Evolutionary conservation across 148 eudicot genomes (phyloP), one percentile per base, ranked within the genome.

Genomic region (Rheum nobile): DNA sequence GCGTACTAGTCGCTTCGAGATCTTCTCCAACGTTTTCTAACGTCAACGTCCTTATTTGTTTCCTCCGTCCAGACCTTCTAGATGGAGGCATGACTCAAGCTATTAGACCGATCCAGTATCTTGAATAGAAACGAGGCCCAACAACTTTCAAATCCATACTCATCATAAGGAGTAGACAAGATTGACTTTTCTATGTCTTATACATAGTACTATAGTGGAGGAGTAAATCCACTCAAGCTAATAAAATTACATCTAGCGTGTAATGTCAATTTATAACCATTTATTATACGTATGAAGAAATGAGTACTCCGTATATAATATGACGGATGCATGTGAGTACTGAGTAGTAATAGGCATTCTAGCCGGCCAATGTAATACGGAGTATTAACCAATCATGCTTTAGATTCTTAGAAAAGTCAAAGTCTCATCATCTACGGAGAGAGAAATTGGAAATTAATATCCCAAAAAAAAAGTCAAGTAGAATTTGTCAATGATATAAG

Each of bases 101-200:
- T n/a, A n/a, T n/a, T n/a, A n/a, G n/a, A n/a, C n/a, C n/a, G n/a
- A n/a, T n/a, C n/a, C n/a, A n/a, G n/a, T n/a, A n/a, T n/a, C n/a
- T n/a, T n/a, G n/a, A n/a, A n/a, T n/a, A n/a, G n/a, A n/a, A n/a
- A n/a, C n/a, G n/a, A n/a, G n/a, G n/a, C n/a, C n/a, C n/a, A n/a
- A n/a, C n/a, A n/a, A n/a, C 70, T 65, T 65, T 65, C 41, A 65
- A 32, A 65, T 32, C 32, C 70, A 65, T 65, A 65, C 70, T 65
- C 70, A 16, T 31, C 41, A 19, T 61, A 61, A 26, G 26, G 65
- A 57, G 16, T 10, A 32, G 65, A 67, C 46, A 42, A 32, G 28
- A 67, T 38, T 44, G 41, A 19, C 44, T 10, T 59, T 29, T 29
- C 21, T 1, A 50, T 50, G 24, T 8, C 9, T 19, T 8, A 50